These are phyloP conservation scores for Plenodomus tracheiphilus DNA, from an alignment of 2,329 filamentous ascomycete species.

Conservation along the genomic window DNA sequence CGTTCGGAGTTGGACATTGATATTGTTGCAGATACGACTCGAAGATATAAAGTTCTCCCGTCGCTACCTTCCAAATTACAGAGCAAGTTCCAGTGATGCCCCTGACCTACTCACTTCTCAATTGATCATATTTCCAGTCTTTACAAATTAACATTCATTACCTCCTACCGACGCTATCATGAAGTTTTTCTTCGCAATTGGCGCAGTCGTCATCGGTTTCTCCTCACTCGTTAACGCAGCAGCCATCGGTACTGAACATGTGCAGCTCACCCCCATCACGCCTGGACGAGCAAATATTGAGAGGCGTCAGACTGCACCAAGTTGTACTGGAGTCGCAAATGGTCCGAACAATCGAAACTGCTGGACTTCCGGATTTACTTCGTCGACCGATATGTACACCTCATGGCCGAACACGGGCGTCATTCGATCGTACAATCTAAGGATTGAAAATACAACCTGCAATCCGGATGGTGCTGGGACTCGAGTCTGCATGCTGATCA, in stretches of 20 bases:
- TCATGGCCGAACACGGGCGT: constrained; percentile 46
- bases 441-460: constrained; percentile 47
- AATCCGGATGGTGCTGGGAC: constrained; percentile 44
- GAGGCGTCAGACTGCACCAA: constrained; percentile 17
- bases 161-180: constrained; percentile 14
- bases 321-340: constrained; percentile 34
- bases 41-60: neutral
- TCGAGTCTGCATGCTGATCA: constrained; percentile 42
- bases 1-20: no score
- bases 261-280: constrained; percentile 13
- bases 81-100: constrained; percentile 5
- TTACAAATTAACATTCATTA: constrained; percentile 6
- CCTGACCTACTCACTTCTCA: neutral
- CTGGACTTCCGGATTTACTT: constrained; percentile 45
- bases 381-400: constrained; percentile 47
- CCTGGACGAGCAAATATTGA: constrained; percentile 12
- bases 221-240: constrained; percentile 14
- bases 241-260: constrained; percentile 20
- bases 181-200: constrained; percentile 26
- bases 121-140: constrained; percentile 3
- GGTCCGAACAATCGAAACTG: constrained; percentile 44
- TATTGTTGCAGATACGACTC: neutral
- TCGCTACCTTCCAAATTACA: neutral
- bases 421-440: constrained; percentile 37
- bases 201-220: constrained; percentile 22